Evolutionary conservation across 441 rosid genomes (phyloP).

Genomic region (Adansonia grandidieri): DNA sequence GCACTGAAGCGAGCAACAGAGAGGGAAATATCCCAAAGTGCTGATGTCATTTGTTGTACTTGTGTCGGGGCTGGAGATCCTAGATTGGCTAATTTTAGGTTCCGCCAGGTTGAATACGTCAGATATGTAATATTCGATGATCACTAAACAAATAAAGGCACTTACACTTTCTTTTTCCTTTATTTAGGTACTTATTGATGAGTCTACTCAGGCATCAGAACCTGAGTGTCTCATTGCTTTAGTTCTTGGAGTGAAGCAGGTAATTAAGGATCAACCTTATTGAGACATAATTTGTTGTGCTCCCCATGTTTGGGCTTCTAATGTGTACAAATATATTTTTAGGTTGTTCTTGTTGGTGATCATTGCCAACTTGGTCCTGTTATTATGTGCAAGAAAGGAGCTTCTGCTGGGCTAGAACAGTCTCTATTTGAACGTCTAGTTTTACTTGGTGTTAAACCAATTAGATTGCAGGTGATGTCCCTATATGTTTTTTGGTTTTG

Average conservation of each 20-base stretch:
- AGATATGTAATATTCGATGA: not conserved
- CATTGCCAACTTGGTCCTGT: conserved; percentile 99
- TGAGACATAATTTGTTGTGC: not conserved
- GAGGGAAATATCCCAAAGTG: conserved; percentile 97
- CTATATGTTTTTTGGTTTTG: conserved; percentile 16
- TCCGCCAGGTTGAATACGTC: conserved; percentile 75
- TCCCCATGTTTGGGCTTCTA: conserved; percentile 27
- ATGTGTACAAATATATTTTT: conserved; percentile 31
- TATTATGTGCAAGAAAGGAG: conserved; percentile 99
- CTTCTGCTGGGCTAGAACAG: conserved; percentile 99
- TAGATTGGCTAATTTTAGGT: conserved; percentile 93
- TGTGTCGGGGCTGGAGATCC: conserved; percentile 99
- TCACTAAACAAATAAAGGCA: not conserved
- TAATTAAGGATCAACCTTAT: conserved; percentile 28
- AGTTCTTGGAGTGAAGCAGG: conserved; percentile 99
- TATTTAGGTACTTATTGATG: conserved; percentile 95
- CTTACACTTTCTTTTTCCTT: conserved; percentile 32
- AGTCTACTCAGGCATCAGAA: conserved; percentile 98
- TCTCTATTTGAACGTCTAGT: conserved; percentile 98
- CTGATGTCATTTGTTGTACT: conserved; percentile 99
- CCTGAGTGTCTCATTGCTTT: conserved; percentile 99
- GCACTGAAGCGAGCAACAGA: conserved; percentile 93
- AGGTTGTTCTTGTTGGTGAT: conserved; percentile 99
- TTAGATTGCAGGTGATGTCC: conserved; percentile 87
- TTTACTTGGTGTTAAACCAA: conserved; percentile 96